Conservation (phyloP, 2,329 filamentous ascomycete species). For the Venturiaceae sp. region DNA sequence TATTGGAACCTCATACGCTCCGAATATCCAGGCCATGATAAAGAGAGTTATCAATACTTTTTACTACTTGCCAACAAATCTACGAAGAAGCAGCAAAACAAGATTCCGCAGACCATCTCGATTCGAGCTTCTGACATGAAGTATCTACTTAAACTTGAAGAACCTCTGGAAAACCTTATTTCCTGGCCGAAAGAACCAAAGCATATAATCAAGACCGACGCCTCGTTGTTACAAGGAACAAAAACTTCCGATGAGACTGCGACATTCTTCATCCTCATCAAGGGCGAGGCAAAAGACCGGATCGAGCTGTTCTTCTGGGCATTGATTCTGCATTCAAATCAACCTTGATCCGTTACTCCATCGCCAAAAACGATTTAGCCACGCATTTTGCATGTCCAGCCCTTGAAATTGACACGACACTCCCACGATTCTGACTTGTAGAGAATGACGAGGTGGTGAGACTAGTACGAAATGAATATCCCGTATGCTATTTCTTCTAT, state of each 20-base stretch:
- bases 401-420: conserved; percentile 14
- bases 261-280: neutral
- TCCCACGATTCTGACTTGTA: conserved; percentile 18
- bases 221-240: neutral
- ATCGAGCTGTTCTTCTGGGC: neutral
- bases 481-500: conserved; percentile 32
- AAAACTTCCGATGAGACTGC: neutral
- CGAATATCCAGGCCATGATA: neutral
- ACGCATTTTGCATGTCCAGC: neutral
- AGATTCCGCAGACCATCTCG: neutral
- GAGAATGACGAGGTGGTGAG: neutral
- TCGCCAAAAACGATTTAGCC: neutral
- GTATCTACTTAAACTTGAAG: conserved; percentile 1
- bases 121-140: neutral
- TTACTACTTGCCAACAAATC: neutral
- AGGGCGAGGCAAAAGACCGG: neutral
- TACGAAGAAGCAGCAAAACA: neutral
- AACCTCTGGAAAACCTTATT: no score
- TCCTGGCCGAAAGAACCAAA: neutral
- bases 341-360: neutral
- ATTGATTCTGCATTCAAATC: neutral
- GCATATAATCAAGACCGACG: neutral
- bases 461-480: conserved; percentile 21
- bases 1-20: neutral
- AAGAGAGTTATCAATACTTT: conserved; percentile 5